Evolutionary conservation across 495 filamentous ascomycete genomes (phyloP), one percentile per base, ranked within the genome.

Genomic region (Lophium mytilinum): DNA sequence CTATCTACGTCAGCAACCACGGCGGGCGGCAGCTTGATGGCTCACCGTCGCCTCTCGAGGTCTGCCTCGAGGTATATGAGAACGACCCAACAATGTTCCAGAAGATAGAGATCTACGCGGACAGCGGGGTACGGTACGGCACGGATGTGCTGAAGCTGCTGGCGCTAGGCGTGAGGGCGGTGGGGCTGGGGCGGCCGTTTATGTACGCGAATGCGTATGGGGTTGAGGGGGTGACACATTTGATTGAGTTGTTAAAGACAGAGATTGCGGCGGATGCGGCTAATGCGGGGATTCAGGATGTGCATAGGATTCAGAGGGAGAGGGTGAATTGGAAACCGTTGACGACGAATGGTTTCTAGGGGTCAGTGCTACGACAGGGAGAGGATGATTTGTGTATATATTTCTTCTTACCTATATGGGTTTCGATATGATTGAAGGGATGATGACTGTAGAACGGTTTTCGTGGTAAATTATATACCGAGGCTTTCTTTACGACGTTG

Each of bases 41-140:
- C 35, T 53, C 67, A 11, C 72, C 66, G 7, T 62, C 67, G 19
- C 57, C 73, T 12, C 61, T 74, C 7, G 70, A 74, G 43, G 62
- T 74, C 14, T 60, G 66, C 6, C 24, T 30, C 24, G 24, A 30
- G 24, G 6, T 30, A 2, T 30, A 30, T 6, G 24, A 30, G 24
- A 30, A 6, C 24, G 24, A 30, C 6, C 24, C 24, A 6, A 30
- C 24, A 6, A 3, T 30, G 24, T 30, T 30, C 6, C 24, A 30
- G 24, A 30, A 30, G 24, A 30, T 6, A 3, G 24, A 75, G 37
- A 74, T 80, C 36, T 68, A 64, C 33, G 72, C 67, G 0, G 76
- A 78, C 57, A 71, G 76, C 3, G 76, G 77, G 1, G 66, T 80
- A 4, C 68, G 73, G 0, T 73, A 70, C 40, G 76, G 75, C 6